Base-by-base conservation (phyloP, 23 red algal species). In the Gracilariopsis chorda region DNA sequence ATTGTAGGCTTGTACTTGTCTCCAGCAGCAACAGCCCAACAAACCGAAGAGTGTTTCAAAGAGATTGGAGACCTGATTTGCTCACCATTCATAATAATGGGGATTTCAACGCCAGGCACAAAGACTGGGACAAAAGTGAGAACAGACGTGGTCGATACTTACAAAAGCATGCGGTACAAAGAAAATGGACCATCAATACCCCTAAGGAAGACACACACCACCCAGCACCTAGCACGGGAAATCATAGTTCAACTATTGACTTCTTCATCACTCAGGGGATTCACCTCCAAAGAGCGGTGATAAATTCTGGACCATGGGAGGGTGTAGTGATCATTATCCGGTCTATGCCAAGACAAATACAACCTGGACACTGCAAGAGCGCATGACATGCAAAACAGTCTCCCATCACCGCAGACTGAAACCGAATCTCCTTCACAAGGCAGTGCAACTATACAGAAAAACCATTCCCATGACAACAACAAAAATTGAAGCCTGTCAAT, bases 51-150 rank as follows among this genome's bases (percentile, higher is more conserved):
- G 36, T 39, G 34, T 32, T 20, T 72, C 6, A 20, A 42, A n/a
- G 65, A 72, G 20, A 72, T 72, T 42, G 40, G 36, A 4, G 65
- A 4, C 24, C 65, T 72, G 20, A 32, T 39, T 32, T 42, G n/a
- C 27, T 39, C 11, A 34, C 34, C 34, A 11, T 39, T 45, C n/a
- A 7, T 86, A 10, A 67, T 86, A 51, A 44, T 86, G 17, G 81
- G 81, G 81, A 86, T 45, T 3, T 86, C 9, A 86, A 86, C 30
- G 59, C 81, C 12, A 36, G 48, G 2, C 58, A 71, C 57, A 65
- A 47, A 59, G 16, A 68, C 17, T 86, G 81, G 81, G 81, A 86
- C 47, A 62, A 44, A 28, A 59, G 36, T 47, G 33, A 49, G 11
- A 68, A 41, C 40, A 71, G 33, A 47, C 43, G 47, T 11, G 74